These are phyloP conservation scores for Mrakia frigida DNA, from an alignment of 768 basidiomycete genomes.

Conservation along the genomic window DNA sequence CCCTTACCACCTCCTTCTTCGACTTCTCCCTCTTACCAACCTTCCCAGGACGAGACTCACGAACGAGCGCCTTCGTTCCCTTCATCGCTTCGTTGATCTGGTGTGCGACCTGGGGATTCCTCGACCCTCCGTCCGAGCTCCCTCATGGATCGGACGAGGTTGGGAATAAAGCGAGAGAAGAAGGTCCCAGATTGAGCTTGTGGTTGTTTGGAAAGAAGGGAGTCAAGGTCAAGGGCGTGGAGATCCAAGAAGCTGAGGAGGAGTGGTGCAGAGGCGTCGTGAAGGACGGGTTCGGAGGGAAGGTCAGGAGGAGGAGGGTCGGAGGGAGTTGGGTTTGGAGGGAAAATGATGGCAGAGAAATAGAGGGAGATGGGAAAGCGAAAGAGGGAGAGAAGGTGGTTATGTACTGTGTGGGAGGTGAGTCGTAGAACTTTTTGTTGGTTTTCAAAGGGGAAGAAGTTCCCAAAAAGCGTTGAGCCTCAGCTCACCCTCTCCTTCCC, in stretches of 20 bases:
- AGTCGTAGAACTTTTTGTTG: background rate
- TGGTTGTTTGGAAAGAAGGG: background rate
- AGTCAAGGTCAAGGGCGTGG: background rate
- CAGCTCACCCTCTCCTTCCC: background rate
- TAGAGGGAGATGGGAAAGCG: background rate
- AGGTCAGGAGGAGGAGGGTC: background rate
- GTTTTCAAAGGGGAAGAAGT: background rate
- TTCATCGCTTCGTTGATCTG: constrained; percentile 85
- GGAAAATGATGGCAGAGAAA: background rate
- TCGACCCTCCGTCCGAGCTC: constrained; percentile 51
- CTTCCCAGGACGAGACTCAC: constrained; percentile 49
- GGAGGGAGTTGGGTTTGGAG: background rate
- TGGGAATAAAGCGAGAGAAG: background rate
- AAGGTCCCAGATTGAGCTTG: background rate
- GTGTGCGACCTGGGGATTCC: constrained; percentile 78
- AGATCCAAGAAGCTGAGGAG: background rate
- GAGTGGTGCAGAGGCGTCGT: constrained; percentile 1
- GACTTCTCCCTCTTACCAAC: background rate
- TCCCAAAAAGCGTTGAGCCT: background rate
- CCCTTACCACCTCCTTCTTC: background rate
- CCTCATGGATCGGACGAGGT: background rate
- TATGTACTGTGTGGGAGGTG: background rate
- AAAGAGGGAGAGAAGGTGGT: background rate
- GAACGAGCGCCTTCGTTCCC: constrained; percentile 68
- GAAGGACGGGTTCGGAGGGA: constrained; percentile 4